A percentile compares a stretch with the other conserved stretches of the same genome.
phyloP scores from a whole-genome alignment of 2,329 filamentous ascomycete species.

The Trichoderma semiorbis region DNA sequence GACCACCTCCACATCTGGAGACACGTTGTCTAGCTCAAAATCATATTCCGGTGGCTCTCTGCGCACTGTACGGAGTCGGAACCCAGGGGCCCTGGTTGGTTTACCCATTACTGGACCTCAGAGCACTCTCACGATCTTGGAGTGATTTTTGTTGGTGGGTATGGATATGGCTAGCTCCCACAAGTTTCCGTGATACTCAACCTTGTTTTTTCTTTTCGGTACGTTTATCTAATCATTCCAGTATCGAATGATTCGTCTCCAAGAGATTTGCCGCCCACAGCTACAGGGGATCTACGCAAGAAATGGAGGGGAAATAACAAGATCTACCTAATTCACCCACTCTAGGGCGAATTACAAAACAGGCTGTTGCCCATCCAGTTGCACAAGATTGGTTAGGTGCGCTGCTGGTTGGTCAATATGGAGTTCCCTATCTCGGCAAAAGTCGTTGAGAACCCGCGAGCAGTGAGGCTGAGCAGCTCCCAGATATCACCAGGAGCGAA shows the following conservation, averaged over 20 bases:
- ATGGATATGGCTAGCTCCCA: background rate
- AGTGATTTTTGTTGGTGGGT: background rate
- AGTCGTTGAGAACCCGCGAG: background rate
- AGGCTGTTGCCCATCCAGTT: background rate
- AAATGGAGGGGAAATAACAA: background rate
- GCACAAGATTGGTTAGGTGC: background rate
- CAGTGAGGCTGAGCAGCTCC: slow-evolving; percentile 15
- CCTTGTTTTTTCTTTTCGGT: background rate
- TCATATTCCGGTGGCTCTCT: background rate
- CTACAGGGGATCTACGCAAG: background rate
- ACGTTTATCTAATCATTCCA: background rate
- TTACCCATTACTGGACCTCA: background rate
- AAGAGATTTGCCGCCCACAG: background rate
- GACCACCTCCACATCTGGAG: background rate
- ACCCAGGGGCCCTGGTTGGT: background rate
- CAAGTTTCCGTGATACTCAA: background rate
- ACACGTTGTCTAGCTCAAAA: slow-evolving; percentile 10
- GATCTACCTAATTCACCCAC: background rate
- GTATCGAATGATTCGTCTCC: background rate
- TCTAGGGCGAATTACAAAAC: background rate
- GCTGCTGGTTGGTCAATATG: background rate
- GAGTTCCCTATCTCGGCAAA: slow-evolving; percentile 11
- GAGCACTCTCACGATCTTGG: background rate
- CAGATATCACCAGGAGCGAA: background rate
- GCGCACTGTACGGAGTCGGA: slow-evolving; percentile 3